Evolutionary conservation across 2,329 filamentous ascomycete species (phyloP), one percentile per base, ranked within the genome.

Genomic region (Epicoccum sorghinum): DNA sequence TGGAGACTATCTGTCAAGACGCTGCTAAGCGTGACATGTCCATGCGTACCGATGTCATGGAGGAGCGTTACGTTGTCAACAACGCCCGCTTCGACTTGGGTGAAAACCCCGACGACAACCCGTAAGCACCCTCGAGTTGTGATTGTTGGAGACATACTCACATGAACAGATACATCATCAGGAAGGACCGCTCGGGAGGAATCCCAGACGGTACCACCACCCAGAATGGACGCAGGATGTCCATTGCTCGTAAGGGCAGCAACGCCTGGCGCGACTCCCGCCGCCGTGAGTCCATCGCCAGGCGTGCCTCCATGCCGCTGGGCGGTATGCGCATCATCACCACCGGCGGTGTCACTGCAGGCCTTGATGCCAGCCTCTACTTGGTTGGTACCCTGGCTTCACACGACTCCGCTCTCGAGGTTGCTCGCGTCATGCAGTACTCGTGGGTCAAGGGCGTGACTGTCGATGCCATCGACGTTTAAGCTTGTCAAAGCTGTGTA

Each of bases 31-130:
- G 86, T 59, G 86, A 90, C 73, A 80, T 89, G 62, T 83, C 86
- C 52, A 88, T 92, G 79, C 87, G 89, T 70, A 91, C 89, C 66
- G 90, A 95, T 69, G 89, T 95, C 60, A 83, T 93, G 69, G 90
- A 95, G 70, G 88, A 90, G 69, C 84, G 90, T 69, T 96, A 95
- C 72, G 90, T 96, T 18, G 91, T 96, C 74, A 96, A 96, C 82
- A 95, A 96, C 77, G 87, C 92, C 55, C 89, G 91, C 65, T 96
- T 93, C 74, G 90, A 95, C 66, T 80, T 95, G 38, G 83, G 82
- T 64, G 88, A 89, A 57, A 86, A 93, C 69, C 86, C 89, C 69
- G 89, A 93, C 59, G 88, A 92, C 75, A 93, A 91, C 76, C 70
- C 65, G 68, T 70, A 57, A 61, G 68, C 51, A 18, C 9, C 30